Evolutionary conservation across 163 green algal genomes (phyloP).

Genomic region (Volvox carteri): DNA sequence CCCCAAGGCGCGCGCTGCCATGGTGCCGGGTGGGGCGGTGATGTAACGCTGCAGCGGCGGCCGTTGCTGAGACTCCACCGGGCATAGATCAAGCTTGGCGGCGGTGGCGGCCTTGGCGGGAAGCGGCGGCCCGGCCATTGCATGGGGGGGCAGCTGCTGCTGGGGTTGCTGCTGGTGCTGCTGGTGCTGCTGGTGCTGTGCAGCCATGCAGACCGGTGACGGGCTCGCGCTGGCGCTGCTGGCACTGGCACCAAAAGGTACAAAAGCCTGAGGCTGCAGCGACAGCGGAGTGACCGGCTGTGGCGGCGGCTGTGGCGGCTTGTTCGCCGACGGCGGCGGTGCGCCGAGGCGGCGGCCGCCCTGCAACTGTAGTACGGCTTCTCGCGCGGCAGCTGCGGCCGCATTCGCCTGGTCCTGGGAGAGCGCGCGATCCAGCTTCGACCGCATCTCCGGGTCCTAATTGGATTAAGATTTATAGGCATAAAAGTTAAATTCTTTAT

Average conservation of each 20-base stretch:
- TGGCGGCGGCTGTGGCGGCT: neutral
- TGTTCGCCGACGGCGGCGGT: neutral
- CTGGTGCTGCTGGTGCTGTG: neutral
- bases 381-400: neutral
- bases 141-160: too few species aligned
- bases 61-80: neutral
- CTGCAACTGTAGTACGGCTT: neutral
- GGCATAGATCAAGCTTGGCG: conserved; percentile 2
- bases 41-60: conserved; percentile 47
- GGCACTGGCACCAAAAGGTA: too few species aligned
- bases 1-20: neutral
- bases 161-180: conserved; percentile 34
- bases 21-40: conserved; percentile 17
- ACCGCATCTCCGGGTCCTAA: conserved; percentile 39
- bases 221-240: neutral
- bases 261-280: too few species aligned
- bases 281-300: neutral
- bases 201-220: neutral
- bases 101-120: conserved; percentile 13
- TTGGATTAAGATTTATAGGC: too few species aligned
- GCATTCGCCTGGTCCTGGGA: conserved; percentile 3
- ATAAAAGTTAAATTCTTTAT: too few species aligned
- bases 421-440: neutral
- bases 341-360: neutral
- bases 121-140: neutral